phyloP scores from a whole-genome alignment of 768 basidiomycete species.

The Steccherinum ochraceum region DNA sequence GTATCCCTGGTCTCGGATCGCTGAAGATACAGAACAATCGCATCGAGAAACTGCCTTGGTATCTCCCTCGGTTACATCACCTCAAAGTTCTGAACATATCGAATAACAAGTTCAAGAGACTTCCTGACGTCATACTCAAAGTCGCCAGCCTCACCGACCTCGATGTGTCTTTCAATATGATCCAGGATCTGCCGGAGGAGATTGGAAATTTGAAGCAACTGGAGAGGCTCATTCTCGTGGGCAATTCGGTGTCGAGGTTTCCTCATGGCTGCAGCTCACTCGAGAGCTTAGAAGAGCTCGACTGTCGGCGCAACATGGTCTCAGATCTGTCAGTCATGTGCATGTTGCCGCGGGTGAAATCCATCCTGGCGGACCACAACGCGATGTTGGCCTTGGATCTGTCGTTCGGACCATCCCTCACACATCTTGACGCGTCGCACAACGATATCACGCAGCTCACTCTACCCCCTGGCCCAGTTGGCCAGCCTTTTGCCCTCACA shows the following conservation, averaged over 20 bases:
- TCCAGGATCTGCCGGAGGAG: conserved; percentile 73
- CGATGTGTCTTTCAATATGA: conserved; percentile 92
- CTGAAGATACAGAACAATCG: conserved; percentile 89
- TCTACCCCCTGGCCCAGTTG: conserved; percentile 45
- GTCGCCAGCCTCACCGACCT: conserved; percentile 74
- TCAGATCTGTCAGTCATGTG: conserved; percentile 66
- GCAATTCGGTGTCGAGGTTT: conserved; percentile 72
- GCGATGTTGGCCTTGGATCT: conserved; percentile 75
- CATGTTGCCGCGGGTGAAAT: conserved; percentile 61
- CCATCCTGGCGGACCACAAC: conserved; percentile 78
- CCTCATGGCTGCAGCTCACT: conserved; percentile 57
- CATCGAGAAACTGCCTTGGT: conserved; percentile 78
- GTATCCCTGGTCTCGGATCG: conserved; percentile 59
- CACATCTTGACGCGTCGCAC: conserved; percentile 67
- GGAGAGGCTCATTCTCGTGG: conserved; percentile 73
- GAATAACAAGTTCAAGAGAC: conserved; percentile 82
- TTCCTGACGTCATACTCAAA: conserved; percentile 72
- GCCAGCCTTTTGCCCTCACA: conserved; percentile 54
- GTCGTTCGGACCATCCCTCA: conserved; percentile 59
- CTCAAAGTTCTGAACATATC: conserved; percentile 86
- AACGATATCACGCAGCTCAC: conserved; percentile 86
- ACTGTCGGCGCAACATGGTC: conserved; percentile 83
- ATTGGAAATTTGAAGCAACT: conserved; percentile 66
- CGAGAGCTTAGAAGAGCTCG: conserved; percentile 58
- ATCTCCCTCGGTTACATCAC: conserved; percentile 67